phyloP scores from a whole-genome alignment of 306 rosid genomes.

The Carpinus fangiana region DNA sequence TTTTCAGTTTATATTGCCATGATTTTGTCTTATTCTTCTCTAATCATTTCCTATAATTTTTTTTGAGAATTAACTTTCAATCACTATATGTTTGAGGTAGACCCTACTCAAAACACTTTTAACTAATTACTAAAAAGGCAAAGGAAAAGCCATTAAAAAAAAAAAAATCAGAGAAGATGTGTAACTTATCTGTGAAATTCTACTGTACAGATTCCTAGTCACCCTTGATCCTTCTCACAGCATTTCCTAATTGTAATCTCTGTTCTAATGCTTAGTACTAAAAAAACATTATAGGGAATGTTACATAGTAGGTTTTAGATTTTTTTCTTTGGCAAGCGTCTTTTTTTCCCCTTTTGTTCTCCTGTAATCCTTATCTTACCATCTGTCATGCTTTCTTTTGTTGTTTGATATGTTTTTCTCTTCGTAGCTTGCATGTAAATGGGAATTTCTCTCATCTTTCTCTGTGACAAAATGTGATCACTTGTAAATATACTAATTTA shows the following conservation, averaged over 20 bases:
- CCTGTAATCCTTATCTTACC: too few relatives aligned
- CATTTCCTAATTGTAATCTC: too few relatives aligned
- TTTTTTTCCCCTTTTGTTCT: neutral
- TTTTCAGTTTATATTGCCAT: neutral
- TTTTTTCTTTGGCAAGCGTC: too few relatives aligned
- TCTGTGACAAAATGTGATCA: neutral
- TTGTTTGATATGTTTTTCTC: neutral
- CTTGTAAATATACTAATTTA: neutral
- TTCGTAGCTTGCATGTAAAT: neutral
- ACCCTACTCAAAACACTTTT: too few relatives aligned
- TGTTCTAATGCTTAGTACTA: neutral
- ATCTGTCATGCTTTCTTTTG: neutral
- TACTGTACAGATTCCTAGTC: neutral
- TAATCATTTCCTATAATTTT: too few relatives aligned
- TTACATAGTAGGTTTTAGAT: neutral
- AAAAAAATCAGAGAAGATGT: too few relatives aligned
- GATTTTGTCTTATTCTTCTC: neutral
- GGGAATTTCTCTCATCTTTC: neutral
- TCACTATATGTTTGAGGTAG: neutral
- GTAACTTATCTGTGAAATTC: neutral
- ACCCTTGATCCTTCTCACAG: neutral
- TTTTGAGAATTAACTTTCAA: neutral
- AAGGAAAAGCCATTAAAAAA: neutral
- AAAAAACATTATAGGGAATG: neutral
- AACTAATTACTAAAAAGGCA: too few relatives aligned